Evolutionary conservation across 352 stramenopile genomes (phyloP), one percentile per base, ranked within the genome.

Genomic region (Phytophthora pistaciae): DNA sequence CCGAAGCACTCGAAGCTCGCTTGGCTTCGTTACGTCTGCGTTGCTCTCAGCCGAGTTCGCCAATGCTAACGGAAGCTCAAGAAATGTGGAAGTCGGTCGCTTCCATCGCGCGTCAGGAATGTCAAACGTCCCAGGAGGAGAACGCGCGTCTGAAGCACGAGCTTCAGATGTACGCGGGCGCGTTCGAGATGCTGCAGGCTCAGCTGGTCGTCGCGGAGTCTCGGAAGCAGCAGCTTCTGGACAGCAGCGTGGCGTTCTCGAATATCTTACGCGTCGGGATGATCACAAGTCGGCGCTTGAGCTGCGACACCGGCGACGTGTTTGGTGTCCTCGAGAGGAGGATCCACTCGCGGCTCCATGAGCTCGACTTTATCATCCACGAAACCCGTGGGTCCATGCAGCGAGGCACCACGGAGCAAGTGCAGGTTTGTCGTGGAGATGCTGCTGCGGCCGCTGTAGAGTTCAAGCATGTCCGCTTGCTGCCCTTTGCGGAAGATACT

Each of bases 21-120:
- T 11, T 68, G 20, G 52, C 31, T 11, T 42, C 42, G 27, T 8
- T 68, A 42, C 52, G 49, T 14, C 49, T 50, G n/a, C 27, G 60
- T 3, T 42, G 36, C 20, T 29, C 2, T 9, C 33, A 58, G 18
- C n/a, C 18, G 23, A 42, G 14, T 18, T 13, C 29, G 27, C 11
- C 29, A n/a, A n/a, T 16, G 9, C 42, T 40, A 3, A 63, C 62
- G 2, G 33, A 64, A 27, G 33, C 25, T 1, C 48, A 56, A 56
- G 56, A 38, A 44, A 57, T 61, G 56, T 75, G 68, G 68, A 53
- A 72, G 27, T 71, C 62, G 5, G 57, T 72, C 5, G 68, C 62
- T 7, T 23, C 10, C 11, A 71, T 72, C 18, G 62, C 62, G 1
- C 42, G 56, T 36, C 68, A 60, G 33, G 29, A 53, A 50, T 60